Conservation (phyloP, 2,329 filamentous ascomycete species). For the Aschersonia sp. region DNA sequence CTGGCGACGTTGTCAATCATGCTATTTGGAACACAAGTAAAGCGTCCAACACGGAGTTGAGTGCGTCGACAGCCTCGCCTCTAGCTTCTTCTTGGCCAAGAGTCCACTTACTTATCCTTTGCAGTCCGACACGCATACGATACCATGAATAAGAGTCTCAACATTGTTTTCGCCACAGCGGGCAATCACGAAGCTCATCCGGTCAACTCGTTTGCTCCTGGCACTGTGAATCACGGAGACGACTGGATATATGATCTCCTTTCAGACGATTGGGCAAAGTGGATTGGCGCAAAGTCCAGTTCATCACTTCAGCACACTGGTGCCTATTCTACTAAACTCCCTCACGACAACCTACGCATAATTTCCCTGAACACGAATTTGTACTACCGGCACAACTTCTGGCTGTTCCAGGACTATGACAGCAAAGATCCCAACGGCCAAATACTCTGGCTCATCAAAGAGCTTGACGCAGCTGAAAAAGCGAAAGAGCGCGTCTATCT, state of each 20-base stretch:
- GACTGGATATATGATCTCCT: constrained; percentile 40
- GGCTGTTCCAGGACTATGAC: constrained; percentile 35
- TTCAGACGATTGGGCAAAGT: constrained; percentile 28
- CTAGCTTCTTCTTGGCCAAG: background rate
- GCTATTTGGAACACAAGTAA: constrained; percentile 28
- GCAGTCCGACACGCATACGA: constrained; percentile 30
- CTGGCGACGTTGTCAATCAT: constrained; percentile 41
- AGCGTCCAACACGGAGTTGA: constrained; percentile 14
- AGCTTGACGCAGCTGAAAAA: constrained; percentile 37
- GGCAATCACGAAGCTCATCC: constrained; percentile 45
- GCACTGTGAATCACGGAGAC: constrained; percentile 20
- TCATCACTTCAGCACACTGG: constrained; percentile 22
- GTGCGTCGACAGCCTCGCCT: constrained; percentile 7
- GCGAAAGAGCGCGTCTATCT: constrained; percentile 37
- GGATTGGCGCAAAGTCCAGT: constrained; percentile 23
- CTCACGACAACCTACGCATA: constrained; percentile 33
- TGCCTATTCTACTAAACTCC: constrained; percentile 32
- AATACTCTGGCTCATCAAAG: constrained; percentile 34
- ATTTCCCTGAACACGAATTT: constrained; percentile 47
- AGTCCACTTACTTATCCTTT: background rate
- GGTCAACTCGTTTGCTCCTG: constrained; percentile 33
- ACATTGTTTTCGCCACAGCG: constrained; percentile 34
- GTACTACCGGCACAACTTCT: constrained; percentile 45
- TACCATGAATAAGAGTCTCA: constrained; percentile 26
- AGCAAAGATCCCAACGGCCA: constrained; percentile 32